phyloP scores from a whole-genome alignment of 164 flowering plant species.

The Liriodendron chinense region DNA sequence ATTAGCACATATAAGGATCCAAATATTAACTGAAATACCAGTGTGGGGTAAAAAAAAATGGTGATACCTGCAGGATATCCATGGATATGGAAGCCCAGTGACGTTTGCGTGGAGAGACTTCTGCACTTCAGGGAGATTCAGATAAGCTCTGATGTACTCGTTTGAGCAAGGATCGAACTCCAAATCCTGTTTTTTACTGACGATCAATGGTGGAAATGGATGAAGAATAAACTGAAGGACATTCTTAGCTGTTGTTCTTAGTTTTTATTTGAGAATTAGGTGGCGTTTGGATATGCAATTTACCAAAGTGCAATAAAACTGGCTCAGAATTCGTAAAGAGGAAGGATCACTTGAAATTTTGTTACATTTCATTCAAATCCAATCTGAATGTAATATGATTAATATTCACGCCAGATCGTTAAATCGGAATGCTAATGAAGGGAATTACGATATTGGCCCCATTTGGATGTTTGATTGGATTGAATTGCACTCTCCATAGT shows the following conservation, averaged over 20 bases:
- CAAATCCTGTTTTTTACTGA: background rate
- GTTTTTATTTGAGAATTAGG: background rate
- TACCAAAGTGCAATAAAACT: background rate
- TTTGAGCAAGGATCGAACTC: slow-evolving; percentile 42
- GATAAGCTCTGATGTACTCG: slow-evolving; percentile 20
- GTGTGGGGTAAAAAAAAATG: background rate
- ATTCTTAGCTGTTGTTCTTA: too few relatives aligned
- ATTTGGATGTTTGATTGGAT: too few relatives aligned
- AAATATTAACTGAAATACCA: background rate
- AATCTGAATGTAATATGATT: too few relatives aligned
- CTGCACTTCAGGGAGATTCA: slow-evolving; percentile 41
- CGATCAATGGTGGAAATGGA: background rate
- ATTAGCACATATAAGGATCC: background rate
- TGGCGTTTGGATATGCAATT: background rate
- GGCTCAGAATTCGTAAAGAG: background rate
- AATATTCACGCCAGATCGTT: too few relatives aligned
- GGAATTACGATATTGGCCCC: too few relatives aligned
- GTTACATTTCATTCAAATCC: too few relatives aligned
- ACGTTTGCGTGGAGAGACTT: slow-evolving; percentile 27
- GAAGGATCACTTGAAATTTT: background rate
- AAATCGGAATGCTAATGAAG: too few relatives aligned
- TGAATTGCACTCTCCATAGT: too few relatives aligned
- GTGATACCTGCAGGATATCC: slow-evolving; percentile 24
- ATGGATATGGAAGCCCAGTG: slow-evolving; percentile 18
- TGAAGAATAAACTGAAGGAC: background rate